Evolutionary conservation across 768 basidiomycete species (phyloP).

Genomic region (Tulasnella sp.): DNA sequence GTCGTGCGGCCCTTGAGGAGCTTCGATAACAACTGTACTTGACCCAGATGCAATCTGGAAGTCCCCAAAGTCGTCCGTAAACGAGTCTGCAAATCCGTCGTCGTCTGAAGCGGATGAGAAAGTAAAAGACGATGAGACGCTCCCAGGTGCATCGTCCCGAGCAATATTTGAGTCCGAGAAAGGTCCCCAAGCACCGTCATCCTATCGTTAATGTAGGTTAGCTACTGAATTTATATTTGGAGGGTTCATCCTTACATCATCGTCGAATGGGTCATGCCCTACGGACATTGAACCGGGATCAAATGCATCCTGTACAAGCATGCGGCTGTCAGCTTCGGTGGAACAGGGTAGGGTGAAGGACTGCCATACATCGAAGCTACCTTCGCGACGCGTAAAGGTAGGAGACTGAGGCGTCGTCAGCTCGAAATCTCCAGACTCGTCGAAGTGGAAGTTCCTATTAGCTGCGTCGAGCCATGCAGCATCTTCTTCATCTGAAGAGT

Average conservation of each 20-base stretch:
- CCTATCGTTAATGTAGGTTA: conserved; percentile 8
- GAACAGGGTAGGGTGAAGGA: conserved; percentile 10
- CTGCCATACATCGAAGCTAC: conserved; percentile 30
- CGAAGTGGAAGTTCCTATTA: conserved; percentile 33
- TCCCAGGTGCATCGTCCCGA: conserved; percentile 23
- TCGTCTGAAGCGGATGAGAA: conserved; percentile 41
- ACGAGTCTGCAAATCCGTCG: conserved; percentile 54
- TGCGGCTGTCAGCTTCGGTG: not conserved
- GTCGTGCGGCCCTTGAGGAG: not conserved
- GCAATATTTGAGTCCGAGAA: conserved; percentile 46
- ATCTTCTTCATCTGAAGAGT: conserved; percentile 51
- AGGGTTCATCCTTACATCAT: conserved; percentile 35
- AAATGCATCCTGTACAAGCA: conserved; percentile 24
- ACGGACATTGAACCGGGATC: conserved; percentile 15
- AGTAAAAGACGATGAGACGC: conserved; percentile 43
- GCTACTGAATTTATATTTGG: conserved; percentile 41
- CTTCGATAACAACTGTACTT: conserved; percentile 18
- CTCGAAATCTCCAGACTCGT: conserved; percentile 34
- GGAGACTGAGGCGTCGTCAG: conserved; percentile 33
- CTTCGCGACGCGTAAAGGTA: conserved; percentile 33
- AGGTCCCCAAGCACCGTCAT: conserved; percentile 65
- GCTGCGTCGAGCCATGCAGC: conserved; percentile 74
- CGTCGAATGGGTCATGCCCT: conserved; percentile 40
- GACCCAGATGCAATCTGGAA: conserved; percentile 43
- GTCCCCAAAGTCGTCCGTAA: conserved; percentile 58